phyloP scores from a whole-genome alignment of 768 basidiomycete species.

The Boletus tomentosulus region DNA sequence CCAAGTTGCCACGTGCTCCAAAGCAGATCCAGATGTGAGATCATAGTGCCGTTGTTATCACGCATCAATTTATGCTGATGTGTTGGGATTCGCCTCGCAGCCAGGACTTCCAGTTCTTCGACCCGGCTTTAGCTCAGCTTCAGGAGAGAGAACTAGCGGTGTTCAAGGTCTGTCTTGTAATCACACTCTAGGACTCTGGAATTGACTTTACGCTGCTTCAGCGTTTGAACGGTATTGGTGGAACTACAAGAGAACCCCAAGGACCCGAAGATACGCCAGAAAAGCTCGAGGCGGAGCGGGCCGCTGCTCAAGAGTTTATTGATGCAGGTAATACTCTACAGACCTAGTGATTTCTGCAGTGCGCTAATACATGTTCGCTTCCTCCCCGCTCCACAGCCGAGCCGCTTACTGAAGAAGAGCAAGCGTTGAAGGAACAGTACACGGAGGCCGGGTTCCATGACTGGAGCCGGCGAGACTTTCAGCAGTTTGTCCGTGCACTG shows the following conservation, averaged over 20 bases:
- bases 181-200: background rate
- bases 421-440: slow-evolving; percentile 73
- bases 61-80: background rate
- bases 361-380: background rate
- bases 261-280: slow-evolving; percentile 79
- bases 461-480: slow-evolving; percentile 93
- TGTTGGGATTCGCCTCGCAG: slow-evolving; percentile 34
- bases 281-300: slow-evolving; percentile 75
- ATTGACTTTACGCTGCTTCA: slow-evolving; percentile 18
- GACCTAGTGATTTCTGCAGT: background rate
- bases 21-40: slow-evolving; percentile 82
- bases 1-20: slow-evolving; percentile 80
- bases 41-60: too few species aligned
- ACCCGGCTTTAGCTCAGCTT: slow-evolving; percentile 68
- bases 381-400: slow-evolving; percentile 54
- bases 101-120: slow-evolving; percentile 97
- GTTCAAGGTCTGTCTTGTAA: slow-evolving; percentile 50
- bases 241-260: slow-evolving; percentile 59
- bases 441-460: slow-evolving; percentile 77
- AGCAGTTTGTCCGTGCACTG: slow-evolving; percentile 79
- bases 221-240: slow-evolving; percentile 65
- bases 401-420: slow-evolving; percentile 85
- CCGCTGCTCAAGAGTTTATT: slow-evolving; percentile 79
- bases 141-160: slow-evolving; percentile 86
- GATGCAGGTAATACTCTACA: slow-evolving; percentile 57